Base-by-base conservation (phyloP, 1,284 basidiomycete species). In the Ganoderma meredithae region DNA sequence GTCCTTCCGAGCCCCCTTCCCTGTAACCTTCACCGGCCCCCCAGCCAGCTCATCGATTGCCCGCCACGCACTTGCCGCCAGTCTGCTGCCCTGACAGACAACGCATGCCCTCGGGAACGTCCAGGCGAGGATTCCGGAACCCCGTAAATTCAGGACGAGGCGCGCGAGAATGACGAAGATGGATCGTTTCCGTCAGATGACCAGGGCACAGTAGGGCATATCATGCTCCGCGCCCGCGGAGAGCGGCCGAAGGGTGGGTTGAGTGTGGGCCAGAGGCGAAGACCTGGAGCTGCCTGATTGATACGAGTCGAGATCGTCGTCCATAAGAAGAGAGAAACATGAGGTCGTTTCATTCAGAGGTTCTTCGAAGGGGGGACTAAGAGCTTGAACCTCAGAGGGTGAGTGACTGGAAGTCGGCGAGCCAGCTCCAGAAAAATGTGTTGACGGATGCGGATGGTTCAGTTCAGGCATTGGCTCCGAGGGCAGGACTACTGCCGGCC, bases 221-320 rank as follows among this genome's bases (percentile, higher is more conserved):
- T n/a, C 66, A 56, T 22, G 47, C 33, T 33, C 36, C 27, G 59
- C 19, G 22, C 40, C 40, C 3, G 59, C 8, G 5, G 52, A 55
- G 15, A 19, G 52, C 31, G 52, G 52, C 52, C 10, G 22, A 59
- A 67, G 66, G 47, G 62, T 39, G 66, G 33, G 56, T 27, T 27
- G 39, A 60, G 22, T 19, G 59, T 43, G 59, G 8, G 41, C 27
- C 41, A 15, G 13, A 62, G 31, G 56, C 25, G 19, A 53, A 27
- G 65, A 31, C 49, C 62, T 58, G 63, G 68, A 67, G 56, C 62
- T 33, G 60, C 58, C 59, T 22, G 44, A 27, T 44, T 33, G 43
- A n/a, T 62, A 17, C 19, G 9, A 15, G 43, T 63, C 62, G n/a
- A 60, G 71, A 72, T 72, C 71, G 71, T 70, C 71, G 67, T 63